phyloP scores from a whole-genome alignment of 441 rosid genomes.

The Euphorbia corollata region DNA sequence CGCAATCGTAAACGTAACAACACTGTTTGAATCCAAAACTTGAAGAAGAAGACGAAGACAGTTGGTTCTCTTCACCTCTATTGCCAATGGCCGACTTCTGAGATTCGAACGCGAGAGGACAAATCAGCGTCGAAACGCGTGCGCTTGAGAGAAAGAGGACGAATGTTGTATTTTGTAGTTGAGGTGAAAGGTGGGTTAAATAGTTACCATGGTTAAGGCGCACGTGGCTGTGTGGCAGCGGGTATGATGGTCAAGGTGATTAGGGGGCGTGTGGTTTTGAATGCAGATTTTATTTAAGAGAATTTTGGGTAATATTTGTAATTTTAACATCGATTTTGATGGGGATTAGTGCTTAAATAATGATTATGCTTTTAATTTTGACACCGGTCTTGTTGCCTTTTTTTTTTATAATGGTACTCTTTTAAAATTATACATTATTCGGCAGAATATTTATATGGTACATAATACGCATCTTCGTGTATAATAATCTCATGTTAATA shows the following conservation, averaged over 20 bases:
- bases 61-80: constrained; percentile 10
- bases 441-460: too few species aligned
- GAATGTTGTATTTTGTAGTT: background rate
- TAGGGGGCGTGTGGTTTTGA: constrained; percentile 13
- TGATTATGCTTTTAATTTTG: too few species aligned
- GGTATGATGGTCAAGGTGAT: constrained; percentile 18
- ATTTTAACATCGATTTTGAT: background rate
- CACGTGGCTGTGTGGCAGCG: constrained; percentile 10
- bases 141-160: constrained; percentile 9
- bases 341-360: too few species aligned
- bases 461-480: too few species aligned
- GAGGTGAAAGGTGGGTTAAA: background rate
- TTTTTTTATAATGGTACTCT: too few species aligned
- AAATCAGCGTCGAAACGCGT: constrained; percentile 34
- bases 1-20: background rate
- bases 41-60: background rate
- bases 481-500: too few species aligned
- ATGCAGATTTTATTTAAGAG: background rate
- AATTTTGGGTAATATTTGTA: background rate
- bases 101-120: background rate
- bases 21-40: background rate
- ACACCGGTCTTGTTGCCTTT: too few species aligned
- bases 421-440: too few species aligned
- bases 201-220: background rate
- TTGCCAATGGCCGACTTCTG: background rate